A percentile compares a stretch with the other conserved stretches of the same genome.
Evolutionary conservation across 1,139 yeast species (phyloP).

Genomic region (Pneumocystis canis): DNA sequence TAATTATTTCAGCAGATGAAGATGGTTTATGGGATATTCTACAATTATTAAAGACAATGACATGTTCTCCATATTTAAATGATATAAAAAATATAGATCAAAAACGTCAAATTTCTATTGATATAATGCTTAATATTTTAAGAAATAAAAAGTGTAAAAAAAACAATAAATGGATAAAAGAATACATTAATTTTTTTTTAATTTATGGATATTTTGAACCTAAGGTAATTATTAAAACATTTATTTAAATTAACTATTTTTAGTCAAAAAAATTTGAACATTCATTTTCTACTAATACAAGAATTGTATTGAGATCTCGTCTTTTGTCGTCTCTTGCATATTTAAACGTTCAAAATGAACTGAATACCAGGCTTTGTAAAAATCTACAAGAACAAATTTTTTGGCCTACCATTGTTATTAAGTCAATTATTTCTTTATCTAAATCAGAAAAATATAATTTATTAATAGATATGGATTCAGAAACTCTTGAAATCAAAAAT

Average conservation of each 20-base stretch:
- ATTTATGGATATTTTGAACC: not conserved
- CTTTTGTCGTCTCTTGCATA: constrained; percentile 7
- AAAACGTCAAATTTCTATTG: constrained; percentile 56
- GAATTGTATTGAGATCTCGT: constrained; percentile 5
- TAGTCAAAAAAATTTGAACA: not conserved
- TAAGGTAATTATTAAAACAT: not conserved
- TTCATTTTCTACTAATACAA: constrained; percentile 14
- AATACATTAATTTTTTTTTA: not conserved
- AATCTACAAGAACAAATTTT: not conserved
- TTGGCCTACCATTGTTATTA: constrained; percentile 2
- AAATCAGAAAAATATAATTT: constrained; percentile 16
- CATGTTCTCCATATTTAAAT: constrained; percentile 19
- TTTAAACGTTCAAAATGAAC: constrained; percentile 4
- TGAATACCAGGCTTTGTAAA: constrained; percentile 2
- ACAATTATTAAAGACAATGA: constrained; percentile 23
- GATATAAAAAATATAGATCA: constrained; percentile 31
- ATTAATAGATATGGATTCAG: constrained; percentile 32
- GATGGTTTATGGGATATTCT: constrained; percentile 25
- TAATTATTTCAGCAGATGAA: constrained; percentile 22
- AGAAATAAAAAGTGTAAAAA: not conserved
- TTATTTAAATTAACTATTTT: not conserved
- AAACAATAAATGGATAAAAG: not conserved
- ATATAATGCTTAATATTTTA: constrained; percentile 38
- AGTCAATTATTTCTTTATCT: constrained; percentile 1
- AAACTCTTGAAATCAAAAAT: constrained; percentile 33